Conservation (phyloP, 306 rosid species). For the Vigna hirtella region DNA sequence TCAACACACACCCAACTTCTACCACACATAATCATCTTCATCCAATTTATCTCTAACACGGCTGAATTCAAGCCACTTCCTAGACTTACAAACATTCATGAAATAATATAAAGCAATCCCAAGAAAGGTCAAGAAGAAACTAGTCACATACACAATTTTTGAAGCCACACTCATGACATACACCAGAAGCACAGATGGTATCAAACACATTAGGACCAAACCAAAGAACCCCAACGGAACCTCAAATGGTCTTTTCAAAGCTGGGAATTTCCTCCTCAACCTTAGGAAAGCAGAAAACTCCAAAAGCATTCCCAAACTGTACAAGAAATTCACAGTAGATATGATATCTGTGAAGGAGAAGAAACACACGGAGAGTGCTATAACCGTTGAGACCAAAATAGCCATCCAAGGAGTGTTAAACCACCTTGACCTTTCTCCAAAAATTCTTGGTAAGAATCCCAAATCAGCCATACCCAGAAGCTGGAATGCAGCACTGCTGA, state of each 20-base stretch:
- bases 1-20: constrained; percentile 23
- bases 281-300: constrained; percentile 77
- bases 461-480: constrained; percentile 82
- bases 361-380: constrained; percentile 53
- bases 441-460: constrained; percentile 63
- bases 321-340: constrained; percentile 79
- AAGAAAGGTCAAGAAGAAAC: constrained; percentile 50
- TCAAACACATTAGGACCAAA: constrained; percentile 67
- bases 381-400: constrained; percentile 65
- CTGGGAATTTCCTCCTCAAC: constrained; percentile 62
- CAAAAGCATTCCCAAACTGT: constrained; percentile 89
- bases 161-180: constrained; percentile 72
- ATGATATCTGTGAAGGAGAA: constrained; percentile 64
- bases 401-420: constrained; percentile 90
- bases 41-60: constrained; percentile 34
- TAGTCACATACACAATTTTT: constrained; percentile 50
- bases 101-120: constrained; percentile 50
- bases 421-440: constrained; percentile 63
- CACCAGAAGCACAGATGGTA: constrained; percentile 68
- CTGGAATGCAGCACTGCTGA: constrained; percentile 79
- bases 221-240: constrained; percentile 65
- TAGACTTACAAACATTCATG: constrained; percentile 53
- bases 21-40: constrained; percentile 19
- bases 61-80: constrained; percentile 47
- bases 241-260: constrained; percentile 63